These are phyloP conservation scores for Parasarocladium wereldwijsianum DNA, from an alignment of 2,329 filamentous ascomycete genomes.

Conservation along the genomic window DNA sequence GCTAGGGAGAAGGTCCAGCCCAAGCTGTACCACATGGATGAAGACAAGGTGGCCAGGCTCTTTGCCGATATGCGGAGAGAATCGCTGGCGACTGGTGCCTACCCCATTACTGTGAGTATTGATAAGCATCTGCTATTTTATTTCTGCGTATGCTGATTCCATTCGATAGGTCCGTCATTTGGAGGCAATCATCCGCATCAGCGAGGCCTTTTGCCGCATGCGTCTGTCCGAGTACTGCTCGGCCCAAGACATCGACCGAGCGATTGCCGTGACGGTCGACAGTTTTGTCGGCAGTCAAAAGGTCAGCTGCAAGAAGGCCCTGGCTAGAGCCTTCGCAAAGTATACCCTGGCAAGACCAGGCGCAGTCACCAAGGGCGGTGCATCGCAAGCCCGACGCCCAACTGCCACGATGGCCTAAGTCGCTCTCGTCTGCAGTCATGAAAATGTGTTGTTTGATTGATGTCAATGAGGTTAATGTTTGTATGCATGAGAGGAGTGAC, in stretches of 20 bases:
- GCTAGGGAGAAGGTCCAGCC: slow-evolving; percentile 78
- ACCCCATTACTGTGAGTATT: slow-evolving; percentile 81
- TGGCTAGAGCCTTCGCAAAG: slow-evolving; percentile 90
- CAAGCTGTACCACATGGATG: slow-evolving; percentile 93
- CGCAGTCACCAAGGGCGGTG: slow-evolving; percentile 10
- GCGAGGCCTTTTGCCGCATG: slow-evolving; percentile 94
- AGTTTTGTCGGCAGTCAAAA: slow-evolving; percentile 95
- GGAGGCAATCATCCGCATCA: slow-evolving; percentile 93
- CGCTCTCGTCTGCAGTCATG: too few species aligned
- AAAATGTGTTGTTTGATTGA: not conserved
- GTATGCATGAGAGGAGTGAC: too few species aligned
- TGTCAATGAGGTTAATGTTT: too few species aligned
- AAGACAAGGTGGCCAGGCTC: slow-evolving; percentile 86
- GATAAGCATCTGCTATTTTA: slow-evolving; percentile 8
- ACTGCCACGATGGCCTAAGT: slow-evolving; percentile 15
- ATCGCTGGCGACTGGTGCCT: slow-evolving; percentile 83
- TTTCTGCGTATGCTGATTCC: slow-evolving; percentile 4
- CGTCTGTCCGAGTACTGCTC: slow-evolving; percentile 92
- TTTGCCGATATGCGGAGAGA: slow-evolving; percentile 96
- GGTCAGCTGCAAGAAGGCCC: slow-evolving; percentile 91
- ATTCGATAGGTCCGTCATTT: slow-evolving; percentile 70
- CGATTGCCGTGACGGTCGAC: slow-evolving; percentile 91
- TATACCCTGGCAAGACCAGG: slow-evolving; percentile 52
- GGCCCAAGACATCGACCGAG: slow-evolving; percentile 81
- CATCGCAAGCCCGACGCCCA: slow-evolving; percentile 10